A percentile compares a stretch with the other conserved stretches of the same genome.
Conservation (phyloP, 805 yeast genomes). For the Vanderwaltozyma verrucispora region DNA sequence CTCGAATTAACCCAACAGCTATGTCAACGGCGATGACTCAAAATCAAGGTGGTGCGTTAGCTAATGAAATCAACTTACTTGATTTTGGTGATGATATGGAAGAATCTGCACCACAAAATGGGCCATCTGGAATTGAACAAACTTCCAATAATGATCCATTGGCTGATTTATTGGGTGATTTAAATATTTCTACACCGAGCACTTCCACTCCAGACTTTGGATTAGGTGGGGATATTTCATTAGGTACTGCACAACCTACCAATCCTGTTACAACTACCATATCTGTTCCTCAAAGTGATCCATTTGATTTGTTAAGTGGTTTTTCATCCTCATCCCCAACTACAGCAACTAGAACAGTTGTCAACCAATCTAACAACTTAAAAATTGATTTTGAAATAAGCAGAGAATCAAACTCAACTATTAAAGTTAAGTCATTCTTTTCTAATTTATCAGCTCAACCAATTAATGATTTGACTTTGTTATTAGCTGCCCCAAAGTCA, state of each 20-base stretch:
- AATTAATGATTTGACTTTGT: slow-evolving; percentile 43
- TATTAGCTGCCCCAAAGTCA: slow-evolving; percentile 62
- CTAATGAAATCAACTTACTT: slow-evolving; percentile 46
- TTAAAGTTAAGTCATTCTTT: slow-evolving; percentile 39
- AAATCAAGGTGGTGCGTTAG: slow-evolving; percentile 25
- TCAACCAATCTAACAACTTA: slow-evolving; percentile 37
- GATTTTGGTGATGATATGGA: slow-evolving; percentile 48
- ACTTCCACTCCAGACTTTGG: slow-evolving; percentile 10
- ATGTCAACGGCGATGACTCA: slow-evolving; percentile 17
- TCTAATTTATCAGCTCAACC: slow-evolving; percentile 40
- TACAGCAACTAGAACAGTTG: slow-evolving; percentile 14
- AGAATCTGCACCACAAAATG: slow-evolving; percentile 14
- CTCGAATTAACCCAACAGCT: slow-evolving; percentile 34
- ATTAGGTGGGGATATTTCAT: slow-evolving; percentile 28
- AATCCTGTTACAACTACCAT: slow-evolving; percentile 1
- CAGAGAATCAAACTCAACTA: slow-evolving; percentile 29
- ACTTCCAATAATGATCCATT: background rate
- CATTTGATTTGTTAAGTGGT: slow-evolving; percentile 9
- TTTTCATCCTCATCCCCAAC: slow-evolving; percentile 2
- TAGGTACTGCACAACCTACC: slow-evolving; percentile 24
- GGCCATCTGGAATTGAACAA: slow-evolving; percentile 1
- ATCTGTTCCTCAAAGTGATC: background rate
- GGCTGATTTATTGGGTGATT: slow-evolving; percentile 42
- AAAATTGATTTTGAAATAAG: slow-evolving; percentile 38
- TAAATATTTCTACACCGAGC: slow-evolving; percentile 41